phyloP scores from a whole-genome alignment of 1,284 basidiomycete species.

The Puccinia triticina region DNA sequence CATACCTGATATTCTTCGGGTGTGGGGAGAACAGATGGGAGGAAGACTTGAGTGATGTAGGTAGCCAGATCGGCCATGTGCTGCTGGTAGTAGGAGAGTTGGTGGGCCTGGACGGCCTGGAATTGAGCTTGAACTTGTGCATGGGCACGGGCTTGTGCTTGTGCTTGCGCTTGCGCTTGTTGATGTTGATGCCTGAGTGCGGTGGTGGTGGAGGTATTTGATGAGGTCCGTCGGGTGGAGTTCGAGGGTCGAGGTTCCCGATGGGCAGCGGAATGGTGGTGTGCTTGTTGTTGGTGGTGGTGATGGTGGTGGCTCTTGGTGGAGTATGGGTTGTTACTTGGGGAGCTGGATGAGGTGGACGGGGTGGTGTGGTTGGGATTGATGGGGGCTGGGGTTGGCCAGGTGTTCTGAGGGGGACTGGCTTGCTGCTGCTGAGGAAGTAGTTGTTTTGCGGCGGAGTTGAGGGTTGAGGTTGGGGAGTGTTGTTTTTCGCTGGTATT shows the following conservation, averaged over 20 bases:
- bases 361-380: background rate
- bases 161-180: constrained; percentile 27
- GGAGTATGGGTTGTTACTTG: constrained; percentile 6
- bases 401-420: constrained; percentile 3
- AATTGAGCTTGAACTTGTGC: constrained; percentile 30
- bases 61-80: constrained; percentile 47
- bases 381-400: background rate
- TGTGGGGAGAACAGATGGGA: constrained; percentile 84
- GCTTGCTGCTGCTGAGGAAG: background rate
- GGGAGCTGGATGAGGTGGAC: background rate
- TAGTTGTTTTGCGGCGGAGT: background rate
- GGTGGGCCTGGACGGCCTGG: constrained; percentile 33
- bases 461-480: background rate
- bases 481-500: background rate
- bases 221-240: constrained; percentile 23
- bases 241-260: constrained; percentile 26
- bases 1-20: constrained; percentile 75
- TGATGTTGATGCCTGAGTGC: constrained; percentile 36
- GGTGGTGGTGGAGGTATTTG: constrained; percentile 3
- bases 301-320: constrained; percentile 7
- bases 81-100: constrained; percentile 51
- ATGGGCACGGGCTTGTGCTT: constrained; percentile 38
- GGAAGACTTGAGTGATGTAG: constrained; percentile 62
- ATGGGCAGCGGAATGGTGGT: background rate
- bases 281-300: background rate